Conservation (phyloP, 768 basidiomycete species). For the Hemileccinum impolitum region DNA sequence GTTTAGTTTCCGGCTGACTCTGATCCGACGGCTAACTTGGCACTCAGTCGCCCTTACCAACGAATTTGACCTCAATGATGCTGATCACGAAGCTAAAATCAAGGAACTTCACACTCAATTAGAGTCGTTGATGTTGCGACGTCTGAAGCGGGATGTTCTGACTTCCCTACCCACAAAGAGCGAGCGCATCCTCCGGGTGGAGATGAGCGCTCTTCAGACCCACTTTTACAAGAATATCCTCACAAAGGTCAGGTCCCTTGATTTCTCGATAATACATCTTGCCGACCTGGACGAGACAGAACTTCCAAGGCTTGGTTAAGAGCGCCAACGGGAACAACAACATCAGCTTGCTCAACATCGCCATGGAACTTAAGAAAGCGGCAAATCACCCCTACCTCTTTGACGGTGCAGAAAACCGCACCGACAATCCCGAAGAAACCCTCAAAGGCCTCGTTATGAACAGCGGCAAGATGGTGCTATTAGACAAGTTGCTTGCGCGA, state of each 20-base stretch:
- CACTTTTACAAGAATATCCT: slow-evolving; percentile 99
- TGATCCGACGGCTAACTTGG: slow-evolving; percentile 7
- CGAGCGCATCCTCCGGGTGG: slow-evolving; percentile 94
- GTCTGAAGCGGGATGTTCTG: slow-evolving; percentile 94
- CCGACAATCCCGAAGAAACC: slow-evolving; percentile 69
- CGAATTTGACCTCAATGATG: slow-evolving; percentile 93
- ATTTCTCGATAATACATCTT: neutral
- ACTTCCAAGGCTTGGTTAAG: slow-evolving; percentile 90
- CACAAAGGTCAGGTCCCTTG: slow-evolving; percentile 59
- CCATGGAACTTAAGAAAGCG: slow-evolving; percentile 99
- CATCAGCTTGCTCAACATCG: slow-evolving; percentile 95
- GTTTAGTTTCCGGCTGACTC: slow-evolving; percentile 20
- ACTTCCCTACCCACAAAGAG: slow-evolving; percentile 97
- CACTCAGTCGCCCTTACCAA: slow-evolving; percentile 80
- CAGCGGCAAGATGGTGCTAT: slow-evolving; percentile 96
- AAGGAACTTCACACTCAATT: slow-evolving; percentile 93
- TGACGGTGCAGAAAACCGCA: slow-evolving; percentile 82
- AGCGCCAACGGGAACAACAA: slow-evolving; percentile 85
- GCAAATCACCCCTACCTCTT: slow-evolving; percentile 98
- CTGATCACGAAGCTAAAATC: slow-evolving; percentile 91
- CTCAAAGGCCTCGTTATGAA: slow-evolving; percentile 98
- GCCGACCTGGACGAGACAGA: slow-evolving; percentile 43
- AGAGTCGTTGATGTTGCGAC: slow-evolving; percentile 89
- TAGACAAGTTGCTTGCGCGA: slow-evolving; percentile 92
- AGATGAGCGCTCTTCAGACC: slow-evolving; percentile 95